Evolutionary conservation across 768 basidiomycete species (phyloP).

Genomic region (Porpolomopsis calyptriformis): DNA sequence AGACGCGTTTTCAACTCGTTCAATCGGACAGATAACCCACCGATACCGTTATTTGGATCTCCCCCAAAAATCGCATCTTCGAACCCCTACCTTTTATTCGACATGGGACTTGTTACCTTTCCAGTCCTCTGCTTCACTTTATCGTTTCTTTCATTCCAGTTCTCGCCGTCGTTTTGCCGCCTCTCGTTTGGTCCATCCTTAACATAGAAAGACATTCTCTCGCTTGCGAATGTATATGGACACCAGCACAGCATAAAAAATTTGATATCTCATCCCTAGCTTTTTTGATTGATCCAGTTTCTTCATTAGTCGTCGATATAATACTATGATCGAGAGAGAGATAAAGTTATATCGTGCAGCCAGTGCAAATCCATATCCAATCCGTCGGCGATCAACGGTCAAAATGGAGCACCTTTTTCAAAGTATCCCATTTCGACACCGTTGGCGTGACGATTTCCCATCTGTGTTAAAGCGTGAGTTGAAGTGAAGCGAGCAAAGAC

Average conservation of each 20-base stretch:
- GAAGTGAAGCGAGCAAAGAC: background rate
- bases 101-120: no score
- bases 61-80: no score
- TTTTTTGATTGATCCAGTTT: background rate
- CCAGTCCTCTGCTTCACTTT: background rate
- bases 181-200: background rate
- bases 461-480: conserved; percentile 8
- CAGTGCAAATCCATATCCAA: background rate
- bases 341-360: background rate
- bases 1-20: background rate
- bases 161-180: background rate
- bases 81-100: no score
- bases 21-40: background rate
- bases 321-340: background rate
- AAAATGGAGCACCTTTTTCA: conserved; percentile 9
- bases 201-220: background rate
- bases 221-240: background rate
- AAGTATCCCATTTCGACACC: conserved; percentile 9
- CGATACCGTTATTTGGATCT: background rate
- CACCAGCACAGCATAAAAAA: background rate
- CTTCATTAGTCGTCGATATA: background rate
- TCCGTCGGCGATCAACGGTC: conserved; percentile 1
- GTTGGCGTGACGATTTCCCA: conserved; percentile 13
- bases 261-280: background rate
- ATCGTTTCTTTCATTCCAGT: background rate